Conservation (phyloP, 1,139 yeast species). For the Debaryomyces sp. region DNA sequence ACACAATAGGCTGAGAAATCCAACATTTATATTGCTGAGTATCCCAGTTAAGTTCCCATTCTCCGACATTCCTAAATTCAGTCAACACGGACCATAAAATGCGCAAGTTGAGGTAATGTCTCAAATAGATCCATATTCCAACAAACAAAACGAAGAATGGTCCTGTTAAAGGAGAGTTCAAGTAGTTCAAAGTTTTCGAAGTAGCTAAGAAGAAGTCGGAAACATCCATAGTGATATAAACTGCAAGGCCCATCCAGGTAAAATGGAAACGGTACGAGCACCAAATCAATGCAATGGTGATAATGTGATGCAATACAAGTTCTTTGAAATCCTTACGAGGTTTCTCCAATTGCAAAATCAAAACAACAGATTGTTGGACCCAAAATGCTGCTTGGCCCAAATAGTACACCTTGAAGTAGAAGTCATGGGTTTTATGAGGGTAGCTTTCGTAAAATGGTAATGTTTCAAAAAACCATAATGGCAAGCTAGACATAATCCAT, state of each 20-base stretch:
- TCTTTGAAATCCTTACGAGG: constrained; percentile 94
- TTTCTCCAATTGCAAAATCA: constrained; percentile 83
- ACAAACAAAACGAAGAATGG: constrained; percentile 74
- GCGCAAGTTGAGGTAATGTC: constrained; percentile 81
- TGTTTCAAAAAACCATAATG: constrained; percentile 89
- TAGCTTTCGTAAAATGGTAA: constrained; percentile 74
- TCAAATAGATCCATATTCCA: constrained; percentile 77
- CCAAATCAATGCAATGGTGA: constrained; percentile 87
- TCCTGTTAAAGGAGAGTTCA: constrained; percentile 65
- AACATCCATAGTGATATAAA: constrained; percentile 93
- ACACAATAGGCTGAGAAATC: constrained; percentile 90
- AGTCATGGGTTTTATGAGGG: constrained; percentile 81
- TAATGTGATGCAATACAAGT: constrained; percentile 88
- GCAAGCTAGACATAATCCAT: constrained; percentile 81
- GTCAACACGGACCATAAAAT: constrained; percentile 89
- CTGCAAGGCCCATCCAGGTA: constrained; percentile 91
- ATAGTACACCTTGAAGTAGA: constrained; percentile 76
- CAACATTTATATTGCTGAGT: constrained; percentile 95
- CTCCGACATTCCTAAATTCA: constrained; percentile 84
- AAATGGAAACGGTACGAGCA: constrained; percentile 90
- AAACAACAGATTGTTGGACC: constrained; percentile 91
- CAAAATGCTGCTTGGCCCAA: constrained; percentile 95
- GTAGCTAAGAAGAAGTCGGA: constrained; percentile 86
- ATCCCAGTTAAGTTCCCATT: constrained; percentile 79
- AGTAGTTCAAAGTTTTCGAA: constrained; percentile 82